Conservation (phyloP, 495 filamentous ascomycete genomes). For the Jackrogersella minutella region DNA sequence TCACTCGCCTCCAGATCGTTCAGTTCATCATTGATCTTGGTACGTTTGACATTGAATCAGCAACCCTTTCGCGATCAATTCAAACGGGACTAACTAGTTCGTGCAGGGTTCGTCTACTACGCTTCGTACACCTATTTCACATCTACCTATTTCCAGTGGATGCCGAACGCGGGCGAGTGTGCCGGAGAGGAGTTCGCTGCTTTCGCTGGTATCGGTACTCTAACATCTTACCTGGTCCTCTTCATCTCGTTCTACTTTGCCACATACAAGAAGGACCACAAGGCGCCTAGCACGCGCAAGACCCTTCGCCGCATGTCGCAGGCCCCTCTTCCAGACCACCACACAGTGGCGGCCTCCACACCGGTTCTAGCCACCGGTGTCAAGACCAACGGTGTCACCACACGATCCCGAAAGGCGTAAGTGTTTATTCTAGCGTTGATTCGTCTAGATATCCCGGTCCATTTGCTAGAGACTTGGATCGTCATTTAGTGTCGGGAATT, state of each 20-base stretch:
- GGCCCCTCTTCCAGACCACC: slow-evolving; percentile 61
- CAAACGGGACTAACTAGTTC: slow-evolving; percentile 32
- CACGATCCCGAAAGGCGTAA: slow-evolving; percentile 68
- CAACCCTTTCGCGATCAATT: not conserved
- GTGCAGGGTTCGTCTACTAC: slow-evolving; percentile 86
- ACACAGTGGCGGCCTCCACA: slow-evolving; percentile 47
- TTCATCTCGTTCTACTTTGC: slow-evolving; percentile 99
- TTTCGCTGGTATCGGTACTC: slow-evolving; percentile 88
- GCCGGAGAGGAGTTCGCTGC: slow-evolving; percentile 98
- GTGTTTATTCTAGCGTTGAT: not conserved
- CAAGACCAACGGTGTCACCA: slow-evolving; percentile 60
- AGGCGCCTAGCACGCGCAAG: slow-evolving; percentile 66
- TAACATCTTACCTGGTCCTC: slow-evolving; percentile 92
- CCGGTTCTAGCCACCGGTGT: slow-evolving; percentile 53
- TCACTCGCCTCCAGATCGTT: slow-evolving; percentile 83
- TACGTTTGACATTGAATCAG: slow-evolving; percentile 49
- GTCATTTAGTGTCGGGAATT: slow-evolving; percentile 17
- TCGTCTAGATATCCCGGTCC: not conserved
- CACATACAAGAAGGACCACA: slow-evolving; percentile 90
- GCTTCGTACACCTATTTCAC: slow-evolving; percentile 96
- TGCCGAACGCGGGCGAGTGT: slow-evolving; percentile 84
- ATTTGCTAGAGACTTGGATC: slow-evolving; percentile 23
- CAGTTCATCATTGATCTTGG: slow-evolving; percentile 84
- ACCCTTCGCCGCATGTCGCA: slow-evolving; percentile 61
- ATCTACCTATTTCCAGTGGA: slow-evolving; percentile 85